A percentile compares a stretch with the other conserved stretches of the same genome.
Conservation (phyloP, 2,329 filamentous ascomycete genomes). For the Diaporthe citrichinensis region DNA sequence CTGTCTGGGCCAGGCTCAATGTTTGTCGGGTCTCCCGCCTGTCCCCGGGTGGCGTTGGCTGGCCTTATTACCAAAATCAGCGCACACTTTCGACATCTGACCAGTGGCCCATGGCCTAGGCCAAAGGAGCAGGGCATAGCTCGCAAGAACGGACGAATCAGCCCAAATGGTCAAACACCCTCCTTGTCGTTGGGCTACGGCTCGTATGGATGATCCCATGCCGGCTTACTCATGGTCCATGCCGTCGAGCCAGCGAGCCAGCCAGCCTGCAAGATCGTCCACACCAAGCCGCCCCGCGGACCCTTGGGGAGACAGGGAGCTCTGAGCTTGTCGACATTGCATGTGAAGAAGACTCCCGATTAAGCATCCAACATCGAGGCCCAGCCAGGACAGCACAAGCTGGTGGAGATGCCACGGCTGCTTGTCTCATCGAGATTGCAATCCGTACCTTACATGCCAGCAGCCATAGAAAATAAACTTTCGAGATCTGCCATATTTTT, state of each 20-base stretch:
- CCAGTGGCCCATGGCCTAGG: not conserved
- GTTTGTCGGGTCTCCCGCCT: not conserved
- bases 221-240: slow-evolving; percentile 20
- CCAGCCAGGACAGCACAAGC: not conserved
- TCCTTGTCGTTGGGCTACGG: slow-evolving; percentile 1
- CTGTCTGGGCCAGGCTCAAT: not conserved
- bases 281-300: not conserved
- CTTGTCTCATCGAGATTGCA: slow-evolving; percentile 23
- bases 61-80: not conserved
- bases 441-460: slow-evolving; percentile 29
- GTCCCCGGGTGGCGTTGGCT: not conserved
- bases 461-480: slow-evolving; percentile 19
- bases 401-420: slow-evolving; percentile 18
- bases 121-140: not conserved
- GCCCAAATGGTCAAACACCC: slow-evolving; percentile 8
- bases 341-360: not conserved
- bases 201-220: not conserved
- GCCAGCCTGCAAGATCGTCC: not conserved
- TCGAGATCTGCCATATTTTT: slow-evolving; percentile 12
- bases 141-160: slow-evolving; percentile 13
- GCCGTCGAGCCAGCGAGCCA: not conserved
- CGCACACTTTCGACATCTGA: slow-evolving; percentile 6
- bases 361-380: not conserved
- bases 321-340: not conserved
- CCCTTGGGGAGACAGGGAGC: slow-evolving; percentile 8